A percentile compares a stretch with the other conserved stretches of the same genome.
These are phyloP conservation scores for Exophiala alcalophila DNA, from an alignment of 2,329 filamentous ascomycete species.

Conservation along the genomic window DNA sequence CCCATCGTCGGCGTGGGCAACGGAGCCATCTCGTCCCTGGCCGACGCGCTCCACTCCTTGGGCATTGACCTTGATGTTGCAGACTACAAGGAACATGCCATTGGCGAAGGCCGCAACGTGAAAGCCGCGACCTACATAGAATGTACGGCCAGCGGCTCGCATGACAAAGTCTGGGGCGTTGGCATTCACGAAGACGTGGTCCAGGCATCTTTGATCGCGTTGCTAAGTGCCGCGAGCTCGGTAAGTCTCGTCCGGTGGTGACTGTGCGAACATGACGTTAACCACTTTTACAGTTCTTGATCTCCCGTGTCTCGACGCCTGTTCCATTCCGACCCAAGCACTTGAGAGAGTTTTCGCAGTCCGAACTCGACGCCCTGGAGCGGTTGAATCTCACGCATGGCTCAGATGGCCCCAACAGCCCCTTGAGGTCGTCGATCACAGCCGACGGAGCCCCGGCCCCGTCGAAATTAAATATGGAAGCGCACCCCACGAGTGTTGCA, in stretches of 20 bases:
- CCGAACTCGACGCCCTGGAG: slow-evolving; percentile 45
- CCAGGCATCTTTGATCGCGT: slow-evolving; percentile 80
- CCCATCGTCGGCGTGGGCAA: slow-evolving; percentile 77
- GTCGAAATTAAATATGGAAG: slow-evolving; percentile 32
- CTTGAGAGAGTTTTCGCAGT: slow-evolving; percentile 49
- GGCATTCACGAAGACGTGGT: slow-evolving; percentile 91
- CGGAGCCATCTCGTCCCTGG: slow-evolving; percentile 84
- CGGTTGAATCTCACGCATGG: slow-evolving; percentile 33
- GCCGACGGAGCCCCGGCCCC: slow-evolving; percentile 23
- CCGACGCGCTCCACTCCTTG: slow-evolving; percentile 72
- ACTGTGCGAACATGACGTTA: slow-evolving; percentile 11
- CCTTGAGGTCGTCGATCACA: slow-evolving; percentile 24
- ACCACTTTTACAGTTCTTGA: slow-evolving; percentile 60
- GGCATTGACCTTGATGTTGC: slow-evolving; percentile 86
- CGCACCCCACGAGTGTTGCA: slow-evolving; percentile 22
- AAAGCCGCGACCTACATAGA: slow-evolving; percentile 97
- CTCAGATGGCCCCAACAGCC: slow-evolving; percentile 22
- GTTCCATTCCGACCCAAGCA: slow-evolving; percentile 59
- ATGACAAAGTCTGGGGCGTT: slow-evolving; percentile 78
- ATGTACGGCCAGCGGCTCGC: slow-evolving; percentile 67
- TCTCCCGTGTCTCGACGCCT: slow-evolving; percentile 67
- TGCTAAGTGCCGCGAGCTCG: slow-evolving; percentile 80
- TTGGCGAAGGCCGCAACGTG: slow-evolving; percentile 74
- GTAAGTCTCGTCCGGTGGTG: slow-evolving; percentile 56
- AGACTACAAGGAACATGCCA: slow-evolving; percentile 95